These are phyloP conservation scores for Quercus parvula DNA, from an alignment of 306 rosid genomes.

Conservation along the genomic window DNA sequence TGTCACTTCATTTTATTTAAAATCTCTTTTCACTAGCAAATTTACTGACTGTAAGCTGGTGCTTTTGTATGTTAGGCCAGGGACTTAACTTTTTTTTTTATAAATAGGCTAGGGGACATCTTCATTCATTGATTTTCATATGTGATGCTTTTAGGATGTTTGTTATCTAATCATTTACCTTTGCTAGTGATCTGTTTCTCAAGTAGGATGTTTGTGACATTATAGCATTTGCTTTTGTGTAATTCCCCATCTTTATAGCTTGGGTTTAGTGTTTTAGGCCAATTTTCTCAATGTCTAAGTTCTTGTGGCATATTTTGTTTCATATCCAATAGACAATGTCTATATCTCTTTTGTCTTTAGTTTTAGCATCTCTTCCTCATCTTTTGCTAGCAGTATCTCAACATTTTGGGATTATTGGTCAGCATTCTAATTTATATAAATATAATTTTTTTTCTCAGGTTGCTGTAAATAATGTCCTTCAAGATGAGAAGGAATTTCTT, in stretches of 20 bases:
- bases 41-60: background rate
- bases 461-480: conserved; percentile 75
- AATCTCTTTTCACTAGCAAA: background rate
- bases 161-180: background rate
- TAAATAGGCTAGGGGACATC: background rate
- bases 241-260: background rate
- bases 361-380: background rate
- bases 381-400: background rate
- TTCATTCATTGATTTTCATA: background rate
- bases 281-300: background rate
- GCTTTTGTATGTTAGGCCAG: background rate
- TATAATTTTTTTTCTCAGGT: conserved; percentile 39
- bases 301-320: background rate
- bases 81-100: background rate
- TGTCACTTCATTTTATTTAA: background rate
- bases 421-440: conserved; percentile 3
- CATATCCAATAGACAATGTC: background rate
- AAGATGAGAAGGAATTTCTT: conserved; percentile 40
- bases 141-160: background rate
- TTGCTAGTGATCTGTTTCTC: background rate
- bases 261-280: background rate
- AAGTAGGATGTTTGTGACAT: background rate
- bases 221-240: background rate
- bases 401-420: background rate
- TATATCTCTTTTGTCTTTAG: background rate